These are phyloP conservation scores for Erythrobasidium hasegawianum DNA, from an alignment of 1,284 basidiomycete genomes.

Conservation along the genomic window DNA sequence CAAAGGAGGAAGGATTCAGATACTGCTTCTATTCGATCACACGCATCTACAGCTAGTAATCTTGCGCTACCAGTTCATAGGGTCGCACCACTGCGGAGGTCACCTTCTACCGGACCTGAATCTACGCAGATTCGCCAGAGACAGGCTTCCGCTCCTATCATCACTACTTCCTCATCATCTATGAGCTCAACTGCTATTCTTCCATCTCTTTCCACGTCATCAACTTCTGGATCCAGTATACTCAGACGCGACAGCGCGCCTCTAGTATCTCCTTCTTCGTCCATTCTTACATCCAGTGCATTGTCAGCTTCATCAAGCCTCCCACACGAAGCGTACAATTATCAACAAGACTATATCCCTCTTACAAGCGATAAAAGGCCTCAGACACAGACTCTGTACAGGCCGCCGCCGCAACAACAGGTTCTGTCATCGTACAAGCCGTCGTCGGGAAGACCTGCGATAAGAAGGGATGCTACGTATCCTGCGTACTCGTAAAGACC, in stretches of 20 bases:
- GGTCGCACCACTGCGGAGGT: neutral
- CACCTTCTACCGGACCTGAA: neutral
- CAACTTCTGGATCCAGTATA: too few species aligned
- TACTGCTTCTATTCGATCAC: neutral
- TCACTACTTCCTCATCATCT: too few species aligned
- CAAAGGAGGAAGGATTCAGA: neutral
- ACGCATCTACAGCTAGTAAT: neutral
- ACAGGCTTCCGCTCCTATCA: too few species aligned
- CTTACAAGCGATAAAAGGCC: neutral
- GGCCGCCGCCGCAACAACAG: neutral
- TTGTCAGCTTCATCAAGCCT: too few species aligned
- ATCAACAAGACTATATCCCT: too few species aligned
- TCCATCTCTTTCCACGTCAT: too few species aligned
- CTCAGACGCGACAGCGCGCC: too few species aligned
- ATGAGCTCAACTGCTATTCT: too few species aligned
- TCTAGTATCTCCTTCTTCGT: too few species aligned
- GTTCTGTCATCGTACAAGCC: neutral
- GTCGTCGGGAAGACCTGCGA: neutral
- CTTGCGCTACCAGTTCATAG: neutral
- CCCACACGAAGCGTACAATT: too few species aligned
- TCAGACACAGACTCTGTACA: neutral
- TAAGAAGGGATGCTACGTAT: neutral
- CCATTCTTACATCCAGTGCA: too few species aligned
- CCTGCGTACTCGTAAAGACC: neutral
- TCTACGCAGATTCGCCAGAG: too few species aligned